A percentile compares a stretch with the other conserved stretches of the same genome.
These are phyloP conservation scores for Wolfiporia cocos DNA, from an alignment of 1,284 basidiomycete species.

Conservation along the genomic window DNA sequence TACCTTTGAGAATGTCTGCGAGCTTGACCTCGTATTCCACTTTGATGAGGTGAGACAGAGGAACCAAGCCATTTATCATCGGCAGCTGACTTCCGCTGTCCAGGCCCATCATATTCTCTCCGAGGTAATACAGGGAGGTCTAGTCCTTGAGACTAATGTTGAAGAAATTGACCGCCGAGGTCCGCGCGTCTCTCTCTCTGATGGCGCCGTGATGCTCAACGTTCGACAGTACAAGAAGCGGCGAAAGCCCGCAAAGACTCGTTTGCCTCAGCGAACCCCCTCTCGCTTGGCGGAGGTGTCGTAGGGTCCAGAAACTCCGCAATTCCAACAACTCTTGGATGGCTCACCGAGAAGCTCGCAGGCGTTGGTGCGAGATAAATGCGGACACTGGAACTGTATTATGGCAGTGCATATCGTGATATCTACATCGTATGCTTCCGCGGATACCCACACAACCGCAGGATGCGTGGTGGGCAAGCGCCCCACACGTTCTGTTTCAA, in stretches of 20 bases:
- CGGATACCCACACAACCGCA: too few species aligned
- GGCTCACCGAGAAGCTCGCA: constrained; percentile 70
- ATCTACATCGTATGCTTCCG: not conserved
- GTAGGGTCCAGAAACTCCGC: constrained; percentile 55
- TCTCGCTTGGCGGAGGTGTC: constrained; percentile 59
- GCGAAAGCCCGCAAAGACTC: constrained; percentile 70
- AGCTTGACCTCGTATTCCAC: constrained; percentile 97
- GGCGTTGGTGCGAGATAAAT: constrained; percentile 48
- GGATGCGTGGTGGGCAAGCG: too few species aligned
- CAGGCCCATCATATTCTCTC: constrained; percentile 92
- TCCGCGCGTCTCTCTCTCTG: constrained; percentile 30
- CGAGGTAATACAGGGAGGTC: constrained; percentile 94
- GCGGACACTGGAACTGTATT: not conserved
- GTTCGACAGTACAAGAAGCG: constrained; percentile 52
- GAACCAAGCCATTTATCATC: not conserved
- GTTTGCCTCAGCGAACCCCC: constrained; percentile 69
- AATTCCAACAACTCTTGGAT: constrained; percentile 67
- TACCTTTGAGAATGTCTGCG: constrained; percentile 98
- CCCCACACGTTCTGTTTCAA: too few species aligned
- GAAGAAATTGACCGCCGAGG: constrained; percentile 81
- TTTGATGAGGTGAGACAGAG: constrained; percentile 78
- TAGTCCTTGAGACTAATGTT: constrained; percentile 98
- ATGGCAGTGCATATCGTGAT: constrained; percentile 6
- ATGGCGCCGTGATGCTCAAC: constrained; percentile 1
- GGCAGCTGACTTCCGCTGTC: too few species aligned